phyloP scores from a whole-genome alignment of 805 yeast species.

The Lachancea lanzarotensis region DNA sequence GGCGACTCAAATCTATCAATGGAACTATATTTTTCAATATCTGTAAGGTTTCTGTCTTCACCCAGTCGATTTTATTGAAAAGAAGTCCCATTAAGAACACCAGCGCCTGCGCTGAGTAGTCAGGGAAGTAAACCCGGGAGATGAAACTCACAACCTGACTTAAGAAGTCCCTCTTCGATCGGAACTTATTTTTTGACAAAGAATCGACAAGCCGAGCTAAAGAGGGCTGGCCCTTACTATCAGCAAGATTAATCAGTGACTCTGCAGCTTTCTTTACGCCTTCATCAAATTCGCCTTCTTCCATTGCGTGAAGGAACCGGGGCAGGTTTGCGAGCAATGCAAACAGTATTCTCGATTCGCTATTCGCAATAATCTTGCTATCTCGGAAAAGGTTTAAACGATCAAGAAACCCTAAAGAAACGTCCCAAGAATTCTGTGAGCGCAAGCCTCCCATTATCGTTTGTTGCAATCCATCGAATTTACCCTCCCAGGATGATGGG shows the following conservation, averaged over 20 bases:
- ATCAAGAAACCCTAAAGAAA: slow-evolving; percentile 67
- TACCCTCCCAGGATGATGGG: slow-evolving; percentile 95
- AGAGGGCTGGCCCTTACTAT: slow-evolving; percentile 45
- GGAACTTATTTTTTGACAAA: slow-evolving; percentile 66
- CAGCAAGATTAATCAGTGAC: slow-evolving; percentile 56
- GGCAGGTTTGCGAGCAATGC: slow-evolving; percentile 78
- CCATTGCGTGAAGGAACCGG: slow-evolving; percentile 75
- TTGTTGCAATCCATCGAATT: slow-evolving; percentile 81
- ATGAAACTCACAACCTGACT: slow-evolving; percentile 71
- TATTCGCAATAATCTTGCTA: slow-evolving; percentile 71
- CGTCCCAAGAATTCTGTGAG: slow-evolving; percentile 73
- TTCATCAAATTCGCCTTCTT: slow-evolving; percentile 41
- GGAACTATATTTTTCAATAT: slow-evolving; percentile 71
- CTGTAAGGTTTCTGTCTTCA: slow-evolving; percentile 72
- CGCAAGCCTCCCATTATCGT: slow-evolving; percentile 76
- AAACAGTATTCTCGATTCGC: slow-evolving; percentile 59
- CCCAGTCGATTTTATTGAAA: slow-evolving; percentile 71
- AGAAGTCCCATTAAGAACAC: slow-evolving; percentile 73
- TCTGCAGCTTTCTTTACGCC: slow-evolving; percentile 51
- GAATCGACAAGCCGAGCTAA: slow-evolving; percentile 71
- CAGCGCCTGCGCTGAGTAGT: slow-evolving; percentile 64
- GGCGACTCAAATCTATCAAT: slow-evolving; percentile 63
- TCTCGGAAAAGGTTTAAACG: slow-evolving; percentile 58
- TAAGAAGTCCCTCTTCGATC: slow-evolving; percentile 86
- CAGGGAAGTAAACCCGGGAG: slow-evolving; percentile 63